Evolutionary conservation across 139 green algal genomes (phyloP).

Genomic region (Chlorella sp.): DNA sequence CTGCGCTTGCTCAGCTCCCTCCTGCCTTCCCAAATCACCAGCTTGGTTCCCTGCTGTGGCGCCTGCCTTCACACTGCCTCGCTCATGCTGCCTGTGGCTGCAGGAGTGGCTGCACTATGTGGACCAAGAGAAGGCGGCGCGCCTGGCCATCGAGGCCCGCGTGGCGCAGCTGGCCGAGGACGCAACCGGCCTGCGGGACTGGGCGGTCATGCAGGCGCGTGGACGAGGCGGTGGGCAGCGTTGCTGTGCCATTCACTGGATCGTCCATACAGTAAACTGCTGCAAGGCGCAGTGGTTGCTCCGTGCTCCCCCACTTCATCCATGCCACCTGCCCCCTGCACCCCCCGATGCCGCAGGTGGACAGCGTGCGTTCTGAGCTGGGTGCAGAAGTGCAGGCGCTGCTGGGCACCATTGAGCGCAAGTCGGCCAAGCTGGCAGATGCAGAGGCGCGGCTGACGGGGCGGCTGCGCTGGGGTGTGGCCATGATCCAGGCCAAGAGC

Average conservation of each 20-base stretch:
- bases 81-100: neutral
- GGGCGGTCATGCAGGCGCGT: slow-evolving; percentile 61
- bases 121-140: slow-evolving; percentile 67
- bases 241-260: too few relatives aligned
- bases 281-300: too few relatives aligned
- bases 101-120: slow-evolving; percentile 78
- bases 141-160: slow-evolving; percentile 56
- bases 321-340: neutral
- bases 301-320: too few relatives aligned
- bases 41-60: too few relatives aligned
- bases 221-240: too few relatives aligned
- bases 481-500: slow-evolving; percentile 41
- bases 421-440: slow-evolving; percentile 37
- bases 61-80: too few relatives aligned
- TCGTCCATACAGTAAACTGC: too few relatives aligned
- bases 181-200: slow-evolving; percentile 55
- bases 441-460: slow-evolving; percentile 38
- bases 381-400: slow-evolving; percentile 60
- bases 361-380: slow-evolving; percentile 63
- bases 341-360: slow-evolving; percentile 51
- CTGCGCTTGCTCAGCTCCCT: too few relatives aligned
- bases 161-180: slow-evolving; percentile 60
- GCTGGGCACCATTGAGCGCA: slow-evolving; percentile 41
- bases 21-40: too few relatives aligned
- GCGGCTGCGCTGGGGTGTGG: slow-evolving; percentile 52